Evolutionary conservation across 441 rosid species (phyloP), one percentile per base, ranked within the genome.

Genomic region (Kokia cookei): DNA sequence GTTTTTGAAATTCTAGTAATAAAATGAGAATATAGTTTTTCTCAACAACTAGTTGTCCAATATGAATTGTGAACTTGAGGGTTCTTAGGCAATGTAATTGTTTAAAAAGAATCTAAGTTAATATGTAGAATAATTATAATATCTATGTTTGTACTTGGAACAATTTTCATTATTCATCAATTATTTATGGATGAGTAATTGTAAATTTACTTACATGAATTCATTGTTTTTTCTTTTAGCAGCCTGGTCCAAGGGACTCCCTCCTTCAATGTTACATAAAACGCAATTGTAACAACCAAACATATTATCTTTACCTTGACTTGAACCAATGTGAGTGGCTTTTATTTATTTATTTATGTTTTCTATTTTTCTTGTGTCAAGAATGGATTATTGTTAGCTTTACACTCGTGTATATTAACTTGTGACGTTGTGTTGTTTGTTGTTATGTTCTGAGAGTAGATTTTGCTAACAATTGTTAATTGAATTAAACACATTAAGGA

Each of bases 251-350:
- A 26, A 82, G 96, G 81, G 90, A 78, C 12, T 81, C 87, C 27
- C 92, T 89, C 76, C 85, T 94, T 65, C 97, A 94, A 29, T 92
- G 97, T 83, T 92, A 83, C 78, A 93, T 96, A 71, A 90, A 84
- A 83, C 88, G 96, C 76, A 91, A 87, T 80, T 91, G 96, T 58
- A 84, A 92, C 79, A 80, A 80, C 76, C 96, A 91, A 74, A 96
- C 96, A 4, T 96, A 89, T 83, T 87, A 82, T 77, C 93, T 96
- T 19, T 90, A 88, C 86, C 87, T 93, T 45, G 80, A 91, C 77
- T 77, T 89, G 76, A 89, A 84, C 81, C 89, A 81, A 77, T 93
- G 98, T 96, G 69, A 82, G 37, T 19, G 43, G 22, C 5, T 12
- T 11, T 47, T 13, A 8, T 75, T 73, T 62, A 51, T 47, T 54